Evolutionary conservation across 2,329 filamentous ascomycete genomes (phyloP), one percentile per base, ranked within the genome.

Genomic region (Penicillium sp.): DNA sequence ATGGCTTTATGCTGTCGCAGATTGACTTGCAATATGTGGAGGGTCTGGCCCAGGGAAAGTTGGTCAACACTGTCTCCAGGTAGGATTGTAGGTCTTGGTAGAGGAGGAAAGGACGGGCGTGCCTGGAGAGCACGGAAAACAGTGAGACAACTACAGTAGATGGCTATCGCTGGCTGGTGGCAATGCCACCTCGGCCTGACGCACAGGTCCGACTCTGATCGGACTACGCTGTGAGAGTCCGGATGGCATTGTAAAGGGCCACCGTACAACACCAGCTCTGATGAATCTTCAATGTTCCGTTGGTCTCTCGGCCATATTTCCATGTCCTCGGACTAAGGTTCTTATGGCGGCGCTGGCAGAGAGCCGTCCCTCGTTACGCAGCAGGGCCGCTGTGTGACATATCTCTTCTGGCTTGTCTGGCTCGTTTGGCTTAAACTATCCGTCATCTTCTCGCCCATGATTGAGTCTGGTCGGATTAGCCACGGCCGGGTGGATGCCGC

Each of bases 291-390:
- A 38, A 38, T 17, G n/a, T 7, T 31, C 20, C 25, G n/a, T 17
- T 22, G 7, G 17, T 8, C 11, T 12, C n/a, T n/a, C 25, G 17
- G 7, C 31, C 8, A 15, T 14, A 5, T 22, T 34, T 34, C 38
- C 8, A 41, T 31, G 52, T 39, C 45, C 39, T 59, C 53, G 35
- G 53, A 57, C 39, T 61, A 62, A 62, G 57, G 60, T 62, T 59
- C 57, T 62, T 55, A 59, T 56, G 53, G 52, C 12, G 31, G 48
- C 52, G 37, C 42, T 35, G 34, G 52, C 43, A 31, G 43, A 43
- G 52, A 28, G 38, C 52, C 41, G 38, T 38, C 15, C 25, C 17
- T 39, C 28, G 39, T 57, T 57, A 43, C 48, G 15, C 55, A 22
- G 20, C 53, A 22, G 20, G 34, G 28, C 20, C 49, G 50, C 38